These are phyloP conservation scores for Trichaptum fuscoviolaceum DNA, from an alignment of 768 basidiomycete species.

Conservation along the genomic window DNA sequence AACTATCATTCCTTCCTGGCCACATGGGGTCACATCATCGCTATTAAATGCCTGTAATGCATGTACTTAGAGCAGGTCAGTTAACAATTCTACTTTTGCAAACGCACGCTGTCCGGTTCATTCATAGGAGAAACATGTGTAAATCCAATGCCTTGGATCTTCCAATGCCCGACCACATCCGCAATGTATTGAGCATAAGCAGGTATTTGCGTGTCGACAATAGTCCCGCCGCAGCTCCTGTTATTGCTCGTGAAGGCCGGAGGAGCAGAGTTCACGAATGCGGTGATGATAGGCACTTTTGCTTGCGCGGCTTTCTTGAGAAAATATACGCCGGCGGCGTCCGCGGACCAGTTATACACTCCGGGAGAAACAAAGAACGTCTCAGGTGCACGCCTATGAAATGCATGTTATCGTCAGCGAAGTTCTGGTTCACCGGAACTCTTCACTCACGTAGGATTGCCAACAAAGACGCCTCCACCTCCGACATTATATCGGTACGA, in stretches of 20 bases:
- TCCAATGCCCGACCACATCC: conserved; percentile 37
- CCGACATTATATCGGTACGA: conserved; percentile 41
- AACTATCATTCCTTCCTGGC: conserved; percentile 44
- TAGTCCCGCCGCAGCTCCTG: conserved; percentile 16
- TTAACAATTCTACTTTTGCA: not conserved
- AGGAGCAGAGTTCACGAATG: conserved; percentile 38
- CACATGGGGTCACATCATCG: conserved; percentile 24
- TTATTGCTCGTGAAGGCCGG: conserved; percentile 18
- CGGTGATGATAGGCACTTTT: conserved; percentile 33
- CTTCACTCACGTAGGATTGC: conserved; percentile 21
- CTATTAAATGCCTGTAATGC: not conserved
- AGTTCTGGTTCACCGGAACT: not conserved
- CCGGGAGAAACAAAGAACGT: conserved; percentile 22
- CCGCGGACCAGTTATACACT: conserved; percentile 34
- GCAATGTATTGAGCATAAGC: conserved; percentile 39
- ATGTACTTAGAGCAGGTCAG: not conserved
- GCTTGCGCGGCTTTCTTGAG: conserved; percentile 31
- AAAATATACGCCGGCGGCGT: conserved; percentile 37
- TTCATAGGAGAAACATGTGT: conserved; percentile 41
- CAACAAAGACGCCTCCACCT: conserved; percentile 37
- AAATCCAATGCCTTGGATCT: conserved; percentile 31
- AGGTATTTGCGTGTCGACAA: conserved; percentile 21
- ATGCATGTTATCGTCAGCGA: not conserved
- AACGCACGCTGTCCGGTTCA: conserved; percentile 29
- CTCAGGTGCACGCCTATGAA: conserved; percentile 8